phyloP scores from a whole-genome alignment of 2,329 filamentous ascomycete genomes.

The Thelonectria rubi region DNA sequence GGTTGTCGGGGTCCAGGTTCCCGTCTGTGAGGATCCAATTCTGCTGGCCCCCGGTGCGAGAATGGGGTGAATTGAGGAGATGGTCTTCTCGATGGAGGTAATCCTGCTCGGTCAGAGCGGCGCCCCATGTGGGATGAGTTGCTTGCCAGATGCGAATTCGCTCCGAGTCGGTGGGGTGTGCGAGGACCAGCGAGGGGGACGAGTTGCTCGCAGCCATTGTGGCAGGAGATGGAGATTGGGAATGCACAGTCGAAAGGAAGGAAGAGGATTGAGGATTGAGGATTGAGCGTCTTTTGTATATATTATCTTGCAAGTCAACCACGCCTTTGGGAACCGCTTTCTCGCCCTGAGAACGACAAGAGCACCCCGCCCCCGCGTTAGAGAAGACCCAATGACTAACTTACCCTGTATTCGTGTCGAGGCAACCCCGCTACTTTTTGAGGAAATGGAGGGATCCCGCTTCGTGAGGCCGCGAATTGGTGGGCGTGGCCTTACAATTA shows the following conservation, averaged over 20 bases:
- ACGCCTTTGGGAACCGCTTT: neutral
- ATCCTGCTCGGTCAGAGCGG: conserved; percentile 59
- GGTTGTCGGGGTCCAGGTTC: conserved; percentile 48
- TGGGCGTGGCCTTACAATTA: no score
- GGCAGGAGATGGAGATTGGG: neutral
- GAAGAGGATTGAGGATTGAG: neutral
- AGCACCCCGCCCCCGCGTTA: conserved; percentile 21
- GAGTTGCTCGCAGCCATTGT: conserved; percentile 36
- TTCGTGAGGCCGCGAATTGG: no score
- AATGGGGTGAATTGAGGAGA: conserved; percentile 66
- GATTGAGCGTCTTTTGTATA: neutral
- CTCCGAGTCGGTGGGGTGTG: conserved; percentile 66
- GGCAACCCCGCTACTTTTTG: no score
- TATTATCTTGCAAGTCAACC: neutral
- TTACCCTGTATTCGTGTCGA: neutral
- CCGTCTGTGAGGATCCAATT: conserved; percentile 71
- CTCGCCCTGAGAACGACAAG: conserved; percentile 8
- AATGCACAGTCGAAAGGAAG: neutral
- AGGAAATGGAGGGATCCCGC: no score
- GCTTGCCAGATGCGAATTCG: conserved; percentile 62
- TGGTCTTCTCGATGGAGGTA: conserved; percentile 69
- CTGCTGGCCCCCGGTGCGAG: conserved; percentile 65
- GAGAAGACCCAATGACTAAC: no score
- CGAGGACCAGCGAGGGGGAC: conserved; percentile 51
- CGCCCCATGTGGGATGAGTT: conserved; percentile 67